Conservation (phyloP, 2,329 filamentous ascomycete species). For the Pestalotiopsis sp. region DNA sequence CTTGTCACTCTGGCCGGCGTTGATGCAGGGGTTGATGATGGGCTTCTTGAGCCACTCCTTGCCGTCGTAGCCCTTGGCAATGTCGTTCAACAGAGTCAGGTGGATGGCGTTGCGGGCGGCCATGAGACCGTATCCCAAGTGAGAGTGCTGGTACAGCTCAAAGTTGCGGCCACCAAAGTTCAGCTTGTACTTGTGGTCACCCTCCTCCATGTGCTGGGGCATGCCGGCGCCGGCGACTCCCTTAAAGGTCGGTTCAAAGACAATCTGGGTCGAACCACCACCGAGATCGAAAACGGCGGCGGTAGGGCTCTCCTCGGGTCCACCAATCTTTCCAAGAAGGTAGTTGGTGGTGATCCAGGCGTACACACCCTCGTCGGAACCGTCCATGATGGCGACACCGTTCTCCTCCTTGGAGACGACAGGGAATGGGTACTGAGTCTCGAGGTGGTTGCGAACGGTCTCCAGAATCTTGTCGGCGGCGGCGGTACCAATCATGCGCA, state of each 20-base stretch:
- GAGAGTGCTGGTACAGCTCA: conserved; percentile 95
- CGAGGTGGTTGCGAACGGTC: conserved; percentile 80
- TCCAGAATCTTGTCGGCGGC: conserved; percentile 83
- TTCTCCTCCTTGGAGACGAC: conserved; percentile 83
- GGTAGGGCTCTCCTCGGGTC: conserved; percentile 85
- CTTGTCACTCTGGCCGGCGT: conserved; percentile 74
- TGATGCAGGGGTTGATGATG: conserved; percentile 63
- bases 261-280: conserved; percentile 96
- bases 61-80: conserved; percentile 61
- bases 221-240: conserved; percentile 73
- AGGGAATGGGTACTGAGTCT: conserved; percentile 91
- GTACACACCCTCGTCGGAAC: conserved; percentile 94
- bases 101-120: conserved; percentile 88
- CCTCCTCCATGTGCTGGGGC: conserved; percentile 81
- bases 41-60: conserved; percentile 41
- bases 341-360: conserved; percentile 99
- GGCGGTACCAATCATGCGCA: conserved; percentile 82
- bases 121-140: conserved; percentile 96
- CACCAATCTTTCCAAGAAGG: conserved; percentile 94
- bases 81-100: conserved; percentile 70
- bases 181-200: conserved; percentile 94
- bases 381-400: conserved; percentile 96
- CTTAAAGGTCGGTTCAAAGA: conserved; percentile 95
- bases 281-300: conserved; percentile 96
- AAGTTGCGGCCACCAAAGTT: conserved; percentile 90